phyloP scores from a whole-genome alignment of 257 asterid genomes.

The Thymus quinquecostatus region DNA sequence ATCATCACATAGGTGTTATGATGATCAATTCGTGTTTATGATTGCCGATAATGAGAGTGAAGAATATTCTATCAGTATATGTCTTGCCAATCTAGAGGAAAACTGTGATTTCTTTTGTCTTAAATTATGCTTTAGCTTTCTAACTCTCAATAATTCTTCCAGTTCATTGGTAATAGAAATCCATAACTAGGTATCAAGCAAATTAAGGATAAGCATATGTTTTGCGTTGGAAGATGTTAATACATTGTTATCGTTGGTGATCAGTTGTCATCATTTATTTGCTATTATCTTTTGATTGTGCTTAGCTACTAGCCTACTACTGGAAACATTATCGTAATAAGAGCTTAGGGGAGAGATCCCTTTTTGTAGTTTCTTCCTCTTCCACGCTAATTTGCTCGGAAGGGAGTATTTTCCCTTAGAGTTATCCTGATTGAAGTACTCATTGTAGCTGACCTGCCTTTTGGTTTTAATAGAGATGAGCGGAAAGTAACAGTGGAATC shows the following conservation, averaged over 20 bases:
- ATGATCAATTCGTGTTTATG: neutral
- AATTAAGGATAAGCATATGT: neutral
- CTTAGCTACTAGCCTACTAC: neutral
- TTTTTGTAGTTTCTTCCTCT: no score
- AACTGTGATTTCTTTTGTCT: neutral
- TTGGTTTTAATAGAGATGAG: neutral
- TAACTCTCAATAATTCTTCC: neutral
- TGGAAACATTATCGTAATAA: neutral
- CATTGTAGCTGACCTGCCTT: neutral
- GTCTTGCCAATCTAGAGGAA: conserved; percentile 5
- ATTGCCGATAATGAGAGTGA: neutral
- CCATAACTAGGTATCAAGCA: neutral
- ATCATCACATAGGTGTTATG: neutral
- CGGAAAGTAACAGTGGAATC: no score
- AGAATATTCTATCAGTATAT: neutral
- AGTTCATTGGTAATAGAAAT: neutral
- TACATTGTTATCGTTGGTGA: neutral
- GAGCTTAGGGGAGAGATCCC: neutral
- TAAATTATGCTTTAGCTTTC: neutral
- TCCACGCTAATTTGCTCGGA: neutral
- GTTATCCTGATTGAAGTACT: neutral
- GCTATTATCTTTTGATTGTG: neutral
- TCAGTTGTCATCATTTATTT: neutral
- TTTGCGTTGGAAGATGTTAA: neutral
- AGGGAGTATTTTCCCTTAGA: neutral